A percentile compares a stretch with the other conserved stretches of the same genome.
Conservation (phyloP, 2,329 filamentous ascomycete genomes). For the Aureobasidium sp. region DNA sequence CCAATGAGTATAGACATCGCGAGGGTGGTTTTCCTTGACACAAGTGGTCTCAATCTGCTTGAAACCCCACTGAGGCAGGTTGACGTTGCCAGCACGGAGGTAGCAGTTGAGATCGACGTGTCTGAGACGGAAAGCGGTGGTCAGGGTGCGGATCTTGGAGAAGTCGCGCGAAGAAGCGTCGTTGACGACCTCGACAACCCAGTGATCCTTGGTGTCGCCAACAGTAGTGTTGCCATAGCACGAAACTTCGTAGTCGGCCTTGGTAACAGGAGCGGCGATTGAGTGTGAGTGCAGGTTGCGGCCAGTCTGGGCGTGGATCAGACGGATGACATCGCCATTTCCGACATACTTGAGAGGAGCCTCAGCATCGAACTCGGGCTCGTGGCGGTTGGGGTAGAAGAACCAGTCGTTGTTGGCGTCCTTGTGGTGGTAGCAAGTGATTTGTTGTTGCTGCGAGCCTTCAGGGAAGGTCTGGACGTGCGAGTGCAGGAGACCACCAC, state of each 20-base stretch:
- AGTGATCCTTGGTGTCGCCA: slow-evolving; percentile 96
- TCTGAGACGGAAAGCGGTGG: slow-evolving; percentile 82
- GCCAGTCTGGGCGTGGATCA: slow-evolving; percentile 91
- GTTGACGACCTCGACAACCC: slow-evolving; percentile 83
- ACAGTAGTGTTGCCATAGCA: slow-evolving; percentile 92
- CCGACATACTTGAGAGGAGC: slow-evolving; percentile 65
- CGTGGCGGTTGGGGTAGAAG: slow-evolving; percentile 84
- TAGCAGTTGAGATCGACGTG: slow-evolving; percentile 84
- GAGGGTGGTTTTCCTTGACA: slow-evolving; percentile 83
- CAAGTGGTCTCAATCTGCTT: slow-evolving; percentile 99
- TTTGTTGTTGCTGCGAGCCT: slow-evolving; percentile 87
- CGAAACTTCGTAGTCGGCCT: slow-evolving; percentile 87
- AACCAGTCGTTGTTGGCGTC: slow-evolving; percentile 99
- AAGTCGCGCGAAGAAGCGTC: slow-evolving; percentile 83
- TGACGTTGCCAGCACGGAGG: slow-evolving; percentile 88
- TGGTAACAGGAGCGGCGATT: slow-evolving; percentile 80
- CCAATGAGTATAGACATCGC: slow-evolving; percentile 96
- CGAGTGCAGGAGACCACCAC: slow-evolving; percentile 89
- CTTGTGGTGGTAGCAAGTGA: slow-evolving; percentile 99
- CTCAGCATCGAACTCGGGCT: slow-evolving; percentile 65
- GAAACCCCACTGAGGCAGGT: slow-evolving; percentile 98
- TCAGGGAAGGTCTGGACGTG: slow-evolving; percentile 95
- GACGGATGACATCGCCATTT: slow-evolving; percentile 70
- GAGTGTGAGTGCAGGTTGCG: slow-evolving; percentile 95
- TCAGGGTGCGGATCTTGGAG: slow-evolving; percentile 81